phyloP scores from a whole-genome alignment of 352 stramenopile genomes.

The Pythium scleroteichum region DNA sequence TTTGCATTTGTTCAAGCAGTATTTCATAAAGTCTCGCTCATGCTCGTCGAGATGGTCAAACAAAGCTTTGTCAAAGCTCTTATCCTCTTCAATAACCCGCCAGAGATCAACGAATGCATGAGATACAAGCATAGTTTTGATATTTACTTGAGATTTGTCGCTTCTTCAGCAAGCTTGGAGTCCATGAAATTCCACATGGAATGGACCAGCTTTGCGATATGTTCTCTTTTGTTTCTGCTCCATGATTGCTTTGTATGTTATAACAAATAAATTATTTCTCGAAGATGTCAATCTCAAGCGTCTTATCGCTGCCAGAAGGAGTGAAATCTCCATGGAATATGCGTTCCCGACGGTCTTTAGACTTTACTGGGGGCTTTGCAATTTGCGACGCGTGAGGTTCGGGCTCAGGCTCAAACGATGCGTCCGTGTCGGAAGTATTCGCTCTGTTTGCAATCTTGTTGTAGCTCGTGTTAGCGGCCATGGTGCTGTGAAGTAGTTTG shows the following conservation, averaged over 20 bases:
- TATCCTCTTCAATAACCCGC: conserved; percentile 21
- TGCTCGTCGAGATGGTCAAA: conserved; percentile 21
- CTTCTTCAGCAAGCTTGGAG: conserved; percentile 13
- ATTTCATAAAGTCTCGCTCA: conserved; percentile 27
- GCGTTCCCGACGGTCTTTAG: conserved; percentile 17
- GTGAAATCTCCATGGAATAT: conserved; percentile 25
- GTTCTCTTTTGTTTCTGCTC: conserved; percentile 19
- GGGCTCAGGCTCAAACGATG: conserved; percentile 10
- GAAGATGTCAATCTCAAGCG: conserved; percentile 25
- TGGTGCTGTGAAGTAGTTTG: conserved; percentile 19
- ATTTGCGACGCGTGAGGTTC: too few relatives aligned
- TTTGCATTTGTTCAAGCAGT: conserved; percentile 23
- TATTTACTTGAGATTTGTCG: conserved; percentile 1
- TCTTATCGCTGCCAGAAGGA: conserved; percentile 16
- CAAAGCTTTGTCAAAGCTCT: conserved; percentile 20
- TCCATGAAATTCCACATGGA: conserved; percentile 22
- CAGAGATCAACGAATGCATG: conserved; percentile 28
- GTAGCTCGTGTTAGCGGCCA: conserved; percentile 21
- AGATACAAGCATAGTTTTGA: conserved; percentile 24
- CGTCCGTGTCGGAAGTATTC: conserved; percentile 8
- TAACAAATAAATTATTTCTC: conserved; percentile 21
- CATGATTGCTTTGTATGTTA: conserved; percentile 14
- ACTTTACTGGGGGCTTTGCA: conserved; percentile 3
- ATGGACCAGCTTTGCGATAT: conserved; percentile 21
- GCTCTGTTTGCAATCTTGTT: conserved; percentile 23